These are phyloP conservation scores for Populus hybrid DNA, from an alignment of 441 rosid species.

Conservation along the genomic window DNA sequence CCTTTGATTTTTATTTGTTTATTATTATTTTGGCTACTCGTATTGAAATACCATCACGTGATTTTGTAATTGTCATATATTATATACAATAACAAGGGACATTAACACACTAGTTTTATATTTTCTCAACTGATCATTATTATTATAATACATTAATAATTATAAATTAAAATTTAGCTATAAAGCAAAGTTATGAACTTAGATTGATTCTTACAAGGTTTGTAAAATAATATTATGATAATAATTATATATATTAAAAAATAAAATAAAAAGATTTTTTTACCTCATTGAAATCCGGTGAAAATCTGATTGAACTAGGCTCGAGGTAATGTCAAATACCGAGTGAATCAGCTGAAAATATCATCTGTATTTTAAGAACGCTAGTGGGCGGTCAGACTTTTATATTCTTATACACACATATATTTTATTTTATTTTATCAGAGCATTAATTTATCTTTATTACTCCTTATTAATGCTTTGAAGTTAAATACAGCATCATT, in stretches of 20 bases:
- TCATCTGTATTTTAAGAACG: neutral
- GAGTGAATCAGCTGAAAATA: neutral
- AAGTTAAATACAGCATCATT: too few relatives aligned
- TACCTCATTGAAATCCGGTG: neutral
- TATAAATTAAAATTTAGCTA: neutral
- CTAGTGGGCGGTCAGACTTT: neutral
- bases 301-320: too few relatives aligned
- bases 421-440: neutral
- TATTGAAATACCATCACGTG: neutral
- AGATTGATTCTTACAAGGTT: neutral
- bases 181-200: neutral
- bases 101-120: neutral
- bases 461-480: too few relatives aligned
- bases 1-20: too few relatives aligned
- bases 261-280: too few relatives aligned
- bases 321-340: too few relatives aligned
- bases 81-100: neutral
- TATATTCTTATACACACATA: neutral
- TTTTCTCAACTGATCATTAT: neutral
- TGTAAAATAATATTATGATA: neutral
- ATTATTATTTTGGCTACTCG: neutral
- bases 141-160: too few relatives aligned
- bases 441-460: too few relatives aligned
- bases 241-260: too few relatives aligned
- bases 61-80: too few relatives aligned